Conservation (phyloP, 306 rosid genomes). For the Malus fusca region DNA sequence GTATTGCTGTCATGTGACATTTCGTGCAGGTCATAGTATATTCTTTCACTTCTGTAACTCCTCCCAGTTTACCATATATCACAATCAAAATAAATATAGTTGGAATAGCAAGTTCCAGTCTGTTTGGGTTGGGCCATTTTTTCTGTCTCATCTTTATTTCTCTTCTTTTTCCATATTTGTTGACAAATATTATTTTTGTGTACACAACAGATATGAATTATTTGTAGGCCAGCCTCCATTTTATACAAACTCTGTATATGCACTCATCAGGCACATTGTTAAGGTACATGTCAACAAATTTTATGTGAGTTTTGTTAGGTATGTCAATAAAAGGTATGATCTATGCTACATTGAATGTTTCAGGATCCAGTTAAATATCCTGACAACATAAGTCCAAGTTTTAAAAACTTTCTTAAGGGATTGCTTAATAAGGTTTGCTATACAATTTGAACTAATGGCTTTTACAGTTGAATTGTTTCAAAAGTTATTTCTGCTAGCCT, state of each 20-base stretch:
- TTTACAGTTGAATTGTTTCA: constrained; percentile 9
- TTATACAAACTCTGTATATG: constrained; percentile 93
- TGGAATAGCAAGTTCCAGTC: background rate
- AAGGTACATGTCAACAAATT: constrained; percentile 48
- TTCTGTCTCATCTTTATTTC: constrained; percentile 2
- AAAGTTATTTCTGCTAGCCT: constrained; percentile 12
- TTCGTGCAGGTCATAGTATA: background rate
- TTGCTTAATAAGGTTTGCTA: constrained; percentile 81
- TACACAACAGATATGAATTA: constrained; percentile 74
- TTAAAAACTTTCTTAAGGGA: constrained; percentile 85
- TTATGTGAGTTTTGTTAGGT: constrained; percentile 3
- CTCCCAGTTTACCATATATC: background rate
- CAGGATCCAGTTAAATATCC: constrained; percentile 99
- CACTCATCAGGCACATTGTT: constrained; percentile 87
- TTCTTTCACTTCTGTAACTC: background rate
- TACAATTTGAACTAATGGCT: constrained; percentile 12
- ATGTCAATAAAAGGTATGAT: constrained; percentile 3
- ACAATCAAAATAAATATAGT: background rate
- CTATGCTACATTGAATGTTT: constrained; percentile 26
- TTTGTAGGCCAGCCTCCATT: constrained; percentile 99
- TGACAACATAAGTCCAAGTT: constrained; percentile 70
- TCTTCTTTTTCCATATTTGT: constrained; percentile 5
- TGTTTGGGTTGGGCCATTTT: background rate
- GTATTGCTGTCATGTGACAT: background rate
- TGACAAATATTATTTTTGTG: constrained; percentile 22